Conservation (phyloP, 495 filamentous ascomycete species). For the Aspergillus biplanus region DNA sequence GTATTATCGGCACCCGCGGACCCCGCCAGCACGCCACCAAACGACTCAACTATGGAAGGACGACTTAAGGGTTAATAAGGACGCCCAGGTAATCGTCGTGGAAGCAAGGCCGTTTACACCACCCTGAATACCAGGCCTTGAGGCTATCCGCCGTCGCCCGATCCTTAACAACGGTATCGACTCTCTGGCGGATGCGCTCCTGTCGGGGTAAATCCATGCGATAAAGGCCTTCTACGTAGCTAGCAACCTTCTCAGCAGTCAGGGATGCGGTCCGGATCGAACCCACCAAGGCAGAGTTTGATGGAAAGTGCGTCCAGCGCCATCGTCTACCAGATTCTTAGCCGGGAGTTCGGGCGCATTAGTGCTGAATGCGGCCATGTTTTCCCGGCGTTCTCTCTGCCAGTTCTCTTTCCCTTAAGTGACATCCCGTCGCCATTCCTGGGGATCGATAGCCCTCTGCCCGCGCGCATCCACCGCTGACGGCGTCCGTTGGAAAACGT, state of each 20-base stretch:
- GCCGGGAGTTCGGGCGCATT: background rate
- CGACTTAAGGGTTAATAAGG: too few relatives aligned
- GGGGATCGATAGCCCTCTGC: constrained; percentile 51
- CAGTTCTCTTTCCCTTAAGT: constrained; percentile 41
- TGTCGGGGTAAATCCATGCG: constrained; percentile 20
- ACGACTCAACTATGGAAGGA: too few relatives aligned
- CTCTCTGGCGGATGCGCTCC: constrained; percentile 30
- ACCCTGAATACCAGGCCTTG: constrained; percentile 30
- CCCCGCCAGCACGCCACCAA: too few relatives aligned
- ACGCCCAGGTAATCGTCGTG: constrained; percentile 33
- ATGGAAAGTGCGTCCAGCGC: constrained; percentile 22
- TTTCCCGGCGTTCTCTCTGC: constrained; percentile 45
- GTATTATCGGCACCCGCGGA: too few relatives aligned
- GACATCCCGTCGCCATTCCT: constrained; percentile 46
- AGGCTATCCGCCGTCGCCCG: constrained; percentile 26
- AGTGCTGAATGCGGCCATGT: constrained; percentile 25
- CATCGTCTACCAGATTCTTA: constrained; percentile 22
- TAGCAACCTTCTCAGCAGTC: too few relatives aligned
- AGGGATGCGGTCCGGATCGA: background rate
- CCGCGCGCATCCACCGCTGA: constrained; percentile 51
- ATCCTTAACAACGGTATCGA: constrained; percentile 35
- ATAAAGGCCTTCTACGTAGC: background rate
- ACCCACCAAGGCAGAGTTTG: constrained; percentile 2
- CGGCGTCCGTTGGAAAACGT: constrained; percentile 57
- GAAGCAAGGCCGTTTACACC: constrained; percentile 37